These are phyloP conservation scores for Setaria italica DNA, from an alignment of 202 grass and related monocot genomes.

Conservation along the genomic window DNA sequence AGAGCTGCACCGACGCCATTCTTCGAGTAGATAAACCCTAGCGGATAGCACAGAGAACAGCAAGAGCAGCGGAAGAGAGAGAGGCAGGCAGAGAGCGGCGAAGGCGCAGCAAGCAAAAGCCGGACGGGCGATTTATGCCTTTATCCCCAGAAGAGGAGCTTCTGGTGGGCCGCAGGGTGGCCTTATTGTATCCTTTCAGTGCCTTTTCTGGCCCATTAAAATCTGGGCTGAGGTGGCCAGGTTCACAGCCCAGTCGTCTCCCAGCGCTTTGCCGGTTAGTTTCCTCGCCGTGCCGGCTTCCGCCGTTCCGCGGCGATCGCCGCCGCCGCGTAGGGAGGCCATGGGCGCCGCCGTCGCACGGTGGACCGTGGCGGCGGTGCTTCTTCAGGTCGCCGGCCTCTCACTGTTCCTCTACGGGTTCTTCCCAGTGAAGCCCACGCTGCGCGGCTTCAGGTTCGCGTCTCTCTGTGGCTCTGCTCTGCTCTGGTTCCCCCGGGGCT, in stretches of 20 bases:
- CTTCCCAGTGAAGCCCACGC: conserved; percentile 92
- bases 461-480: neutral
- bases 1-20: conserved; percentile 70
- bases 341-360: conserved; percentile 57
- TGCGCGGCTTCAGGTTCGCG: conserved; percentile 75
- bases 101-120: neutral
- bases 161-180: neutral
- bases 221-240: neutral
- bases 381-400: conserved; percentile 80
- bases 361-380: conserved; percentile 52
- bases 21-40: conserved; percentile 40
- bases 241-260: neutral
- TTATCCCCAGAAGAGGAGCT: neutral
- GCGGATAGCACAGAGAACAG: conserved; percentile 32
- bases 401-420: conserved; percentile 80
- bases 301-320: conserved; percentile 44
- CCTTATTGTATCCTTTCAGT: neutral
- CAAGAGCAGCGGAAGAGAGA: neutral
- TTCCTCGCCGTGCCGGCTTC: conserved; percentile 12
- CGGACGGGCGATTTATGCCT: neutral
- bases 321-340: conserved; percentile 21
- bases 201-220: neutral
- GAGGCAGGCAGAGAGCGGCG: neutral
- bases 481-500: conserved; percentile 16
- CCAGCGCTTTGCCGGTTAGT: neutral